Percentiles rank a stretch among this genome's conserved stretches.
phyloP scores from a whole-genome alignment of 2,329 filamentous ascomycete genomes.

The Colletotrichum somersetense region DNA sequence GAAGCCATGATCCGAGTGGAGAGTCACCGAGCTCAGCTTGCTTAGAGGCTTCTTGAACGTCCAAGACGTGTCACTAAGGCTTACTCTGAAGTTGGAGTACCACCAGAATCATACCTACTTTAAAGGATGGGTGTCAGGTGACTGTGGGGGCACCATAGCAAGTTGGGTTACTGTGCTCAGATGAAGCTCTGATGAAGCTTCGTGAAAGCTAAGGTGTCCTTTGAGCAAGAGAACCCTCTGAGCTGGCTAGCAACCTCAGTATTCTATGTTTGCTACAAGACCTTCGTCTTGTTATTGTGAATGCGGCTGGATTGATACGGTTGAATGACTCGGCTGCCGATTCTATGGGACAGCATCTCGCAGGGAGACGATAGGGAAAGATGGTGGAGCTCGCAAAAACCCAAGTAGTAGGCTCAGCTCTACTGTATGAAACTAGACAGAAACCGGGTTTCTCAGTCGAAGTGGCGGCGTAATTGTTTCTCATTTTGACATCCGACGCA shows the following conservation, averaged over 20 bases:
- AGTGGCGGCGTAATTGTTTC: constrained; percentile 4
- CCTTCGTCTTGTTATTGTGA: background rate
- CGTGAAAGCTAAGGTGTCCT: background rate
- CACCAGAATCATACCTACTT: background rate
- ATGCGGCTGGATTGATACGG: background rate
- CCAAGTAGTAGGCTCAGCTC: constrained; percentile 4
- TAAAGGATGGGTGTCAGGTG: background rate
- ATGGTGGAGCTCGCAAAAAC: background rate
- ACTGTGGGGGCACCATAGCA: background rate
- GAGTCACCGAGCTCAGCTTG: background rate
- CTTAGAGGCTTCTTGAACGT: background rate
- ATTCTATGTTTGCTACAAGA: too few species aligned
- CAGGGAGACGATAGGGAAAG: constrained; percentile 9
- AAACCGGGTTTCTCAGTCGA: background rate
- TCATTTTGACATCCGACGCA: constrained; percentile 15
- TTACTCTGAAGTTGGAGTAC: background rate
- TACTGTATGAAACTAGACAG: background rate
- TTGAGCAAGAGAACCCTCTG: background rate
- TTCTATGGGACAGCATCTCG: background rate
- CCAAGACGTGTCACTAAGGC: background rate
- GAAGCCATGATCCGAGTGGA: background rate
- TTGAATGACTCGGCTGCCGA: background rate
- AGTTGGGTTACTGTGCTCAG: too few species aligned
- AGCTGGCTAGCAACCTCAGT: too few species aligned
- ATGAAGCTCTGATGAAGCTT: background rate